Conservation (phyloP, 768 basidiomycete species). For the Mycena kentingensis region DNA sequence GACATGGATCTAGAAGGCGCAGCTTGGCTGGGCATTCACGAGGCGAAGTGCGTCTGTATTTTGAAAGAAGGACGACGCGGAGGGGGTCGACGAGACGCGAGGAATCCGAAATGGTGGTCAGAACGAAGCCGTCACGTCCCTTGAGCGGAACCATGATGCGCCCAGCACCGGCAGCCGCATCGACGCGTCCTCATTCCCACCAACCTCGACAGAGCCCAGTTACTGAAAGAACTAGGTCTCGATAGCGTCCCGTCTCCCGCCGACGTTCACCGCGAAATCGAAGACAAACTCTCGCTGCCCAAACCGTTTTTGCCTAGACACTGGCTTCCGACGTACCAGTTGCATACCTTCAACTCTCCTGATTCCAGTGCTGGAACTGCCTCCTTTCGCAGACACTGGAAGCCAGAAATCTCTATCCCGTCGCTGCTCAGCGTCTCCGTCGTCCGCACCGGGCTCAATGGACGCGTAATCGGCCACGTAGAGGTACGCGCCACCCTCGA, state of each 20-base stretch:
- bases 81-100: not conserved
- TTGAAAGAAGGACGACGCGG: not conserved
- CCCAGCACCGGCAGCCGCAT: constrained; percentile 39
- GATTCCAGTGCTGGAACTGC: constrained; percentile 14
- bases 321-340: constrained; percentile 81
- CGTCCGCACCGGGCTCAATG: constrained; percentile 76
- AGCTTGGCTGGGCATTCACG: no score
- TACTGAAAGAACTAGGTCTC: constrained; percentile 63
- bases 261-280: constrained; percentile 67
- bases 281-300: constrained; percentile 73
- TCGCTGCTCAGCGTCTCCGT: constrained; percentile 70
- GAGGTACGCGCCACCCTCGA: constrained; percentile 58
- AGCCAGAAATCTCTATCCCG: constrained; percentile 58
- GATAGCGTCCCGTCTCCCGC: constrained; percentile 57
- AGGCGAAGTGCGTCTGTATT: not conserved
- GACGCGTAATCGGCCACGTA: constrained; percentile 75
- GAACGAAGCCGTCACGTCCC: not conserved
- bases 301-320: constrained; percentile 64
- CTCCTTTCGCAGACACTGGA: constrained; percentile 64
- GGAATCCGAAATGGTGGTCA: not conserved
- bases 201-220: constrained; percentile 35
- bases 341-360: constrained; percentile 51
- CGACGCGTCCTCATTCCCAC: constrained; percentile 49
- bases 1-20: no score
- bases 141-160: no score